phyloP scores from a whole-genome alignment of 2,329 filamentous ascomycete species.

The Diplodia mutila region DNA sequence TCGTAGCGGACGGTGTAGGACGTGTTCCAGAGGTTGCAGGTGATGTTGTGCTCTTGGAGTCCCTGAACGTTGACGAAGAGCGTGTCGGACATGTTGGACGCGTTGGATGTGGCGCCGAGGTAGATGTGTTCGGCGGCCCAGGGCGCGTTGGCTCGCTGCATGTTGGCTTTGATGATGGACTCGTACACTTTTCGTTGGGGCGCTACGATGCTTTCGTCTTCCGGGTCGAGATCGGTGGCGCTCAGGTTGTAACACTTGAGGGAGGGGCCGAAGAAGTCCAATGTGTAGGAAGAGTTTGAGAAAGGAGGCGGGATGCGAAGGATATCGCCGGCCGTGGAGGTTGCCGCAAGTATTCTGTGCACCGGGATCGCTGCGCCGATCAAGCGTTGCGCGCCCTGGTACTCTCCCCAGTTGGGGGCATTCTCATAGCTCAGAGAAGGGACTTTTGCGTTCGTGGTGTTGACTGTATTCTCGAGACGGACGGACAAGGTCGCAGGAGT shows the following conservation, averaged over 20 bases:
- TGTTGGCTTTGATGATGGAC: background rate
- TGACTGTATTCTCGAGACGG: background rate
- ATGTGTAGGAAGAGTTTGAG: slow-evolving; percentile 1
- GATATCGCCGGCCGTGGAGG: background rate
- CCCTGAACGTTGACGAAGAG: background rate
- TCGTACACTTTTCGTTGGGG: background rate
- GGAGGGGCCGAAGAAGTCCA: background rate
- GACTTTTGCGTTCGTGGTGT: background rate
- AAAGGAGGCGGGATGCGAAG: background rate
- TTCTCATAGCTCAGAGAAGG: background rate
- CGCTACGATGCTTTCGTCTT: background rate
- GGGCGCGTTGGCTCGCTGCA: background rate
- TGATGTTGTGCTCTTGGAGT: background rate
- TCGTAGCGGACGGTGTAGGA: background rate
- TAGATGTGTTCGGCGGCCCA: background rate
- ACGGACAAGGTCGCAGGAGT: background rate
- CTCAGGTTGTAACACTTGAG: slow-evolving; percentile 8
- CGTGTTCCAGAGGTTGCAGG: slow-evolving; percentile 6
- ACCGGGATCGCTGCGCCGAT: background rate
- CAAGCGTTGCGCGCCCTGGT: background rate
- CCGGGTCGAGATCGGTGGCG: background rate
- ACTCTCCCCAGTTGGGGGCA: background rate
- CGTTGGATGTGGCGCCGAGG: background rate
- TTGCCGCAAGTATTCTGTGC: background rate
- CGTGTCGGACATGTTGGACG: background rate